Evolutionary conservation across 2,329 filamentous ascomycete genomes (phyloP).

Genomic region (Aspergillus latus): DNA sequence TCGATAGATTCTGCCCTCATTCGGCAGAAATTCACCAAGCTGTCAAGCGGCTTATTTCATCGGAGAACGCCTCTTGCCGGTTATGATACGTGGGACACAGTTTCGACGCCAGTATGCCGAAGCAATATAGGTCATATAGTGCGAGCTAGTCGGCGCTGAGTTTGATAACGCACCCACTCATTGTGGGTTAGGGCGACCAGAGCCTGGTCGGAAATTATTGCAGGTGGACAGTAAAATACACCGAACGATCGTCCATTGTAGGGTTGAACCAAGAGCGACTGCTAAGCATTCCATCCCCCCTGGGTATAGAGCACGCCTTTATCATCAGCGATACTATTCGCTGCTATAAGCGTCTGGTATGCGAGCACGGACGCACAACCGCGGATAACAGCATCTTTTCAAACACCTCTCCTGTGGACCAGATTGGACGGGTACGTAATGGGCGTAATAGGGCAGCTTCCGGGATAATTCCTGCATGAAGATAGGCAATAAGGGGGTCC

Average conservation of each 20-base stretch:
- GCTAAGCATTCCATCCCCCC: constrained; percentile 15
- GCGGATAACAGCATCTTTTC: constrained; percentile 3
- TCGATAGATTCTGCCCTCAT: constrained; percentile 22
- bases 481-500: background rate
- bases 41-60: constrained; percentile 4
- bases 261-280: constrained; percentile 1
- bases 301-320: constrained; percentile 5
- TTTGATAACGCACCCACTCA: constrained; percentile 2
- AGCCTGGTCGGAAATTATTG: constrained; percentile 4
- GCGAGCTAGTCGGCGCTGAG: background rate
- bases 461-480: background rate
- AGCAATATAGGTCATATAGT: background rate
- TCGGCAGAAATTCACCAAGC: constrained; percentile 6
- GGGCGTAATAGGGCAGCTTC: background rate
- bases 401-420: background rate
- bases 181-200: constrained; percentile 7
- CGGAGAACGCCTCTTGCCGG: background rate
- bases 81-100: background rate
- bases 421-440: background rate
- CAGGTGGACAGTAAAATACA: constrained; percentile 4
- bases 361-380: constrained; percentile 7
- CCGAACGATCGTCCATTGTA: background rate
- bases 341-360: constrained; percentile 12
- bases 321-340: constrained; percentile 9
- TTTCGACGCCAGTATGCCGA: background rate